phyloP scores from a whole-genome alignment of 768 basidiomycete genomes.

The Cyathus striatus region DNA sequence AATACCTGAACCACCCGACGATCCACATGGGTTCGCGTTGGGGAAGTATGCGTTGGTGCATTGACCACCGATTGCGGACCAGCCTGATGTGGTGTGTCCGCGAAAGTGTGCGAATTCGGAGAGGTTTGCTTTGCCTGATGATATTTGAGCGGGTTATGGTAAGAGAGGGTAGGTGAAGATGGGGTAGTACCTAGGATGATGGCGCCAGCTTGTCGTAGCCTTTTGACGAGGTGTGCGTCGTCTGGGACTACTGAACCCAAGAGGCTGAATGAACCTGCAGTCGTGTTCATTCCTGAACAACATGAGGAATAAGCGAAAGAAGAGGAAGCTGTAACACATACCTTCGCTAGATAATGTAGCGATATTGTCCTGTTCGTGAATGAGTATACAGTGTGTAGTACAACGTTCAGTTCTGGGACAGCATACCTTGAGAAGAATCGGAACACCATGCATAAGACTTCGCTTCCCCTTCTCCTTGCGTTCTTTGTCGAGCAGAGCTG shows the following conservation, averaged over 20 bases:
- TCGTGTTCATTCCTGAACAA: slow-evolving; percentile 36
- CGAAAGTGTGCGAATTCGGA: slow-evolving; percentile 50
- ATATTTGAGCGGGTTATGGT: neutral
- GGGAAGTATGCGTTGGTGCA: slow-evolving; percentile 43
- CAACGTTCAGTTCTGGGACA: neutral
- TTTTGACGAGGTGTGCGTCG: slow-evolving; percentile 39
- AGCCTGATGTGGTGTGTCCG: slow-evolving; percentile 40
- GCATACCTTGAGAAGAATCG: slow-evolving; percentile 40
- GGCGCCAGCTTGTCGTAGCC: slow-evolving; percentile 34
- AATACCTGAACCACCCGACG: slow-evolving; percentile 53
- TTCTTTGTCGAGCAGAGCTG: slow-evolving; percentile 43
- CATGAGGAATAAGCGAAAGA: neutral
- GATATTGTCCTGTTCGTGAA: slow-evolving; percentile 34
- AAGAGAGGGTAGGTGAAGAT: neutral
- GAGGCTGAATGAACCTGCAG: slow-evolving; percentile 37
- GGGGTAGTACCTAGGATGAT: slow-evolving; percentile 32
- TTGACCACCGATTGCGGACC: slow-evolving; percentile 55
- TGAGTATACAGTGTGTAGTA: neutral
- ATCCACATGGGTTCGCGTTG: slow-evolving; percentile 49
- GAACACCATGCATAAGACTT: slow-evolving; percentile 50
- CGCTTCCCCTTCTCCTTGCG: slow-evolving; percentile 35
- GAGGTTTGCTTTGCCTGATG: slow-evolving; percentile 46
- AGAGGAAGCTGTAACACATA: slow-evolving; percentile 5
- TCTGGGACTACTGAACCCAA: slow-evolving; percentile 36
- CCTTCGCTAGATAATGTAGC: slow-evolving; percentile 40